Evolutionary conservation across 1,284 basidiomycete species (phyloP).

Genomic region (Microbotryum intermedium): DNA sequence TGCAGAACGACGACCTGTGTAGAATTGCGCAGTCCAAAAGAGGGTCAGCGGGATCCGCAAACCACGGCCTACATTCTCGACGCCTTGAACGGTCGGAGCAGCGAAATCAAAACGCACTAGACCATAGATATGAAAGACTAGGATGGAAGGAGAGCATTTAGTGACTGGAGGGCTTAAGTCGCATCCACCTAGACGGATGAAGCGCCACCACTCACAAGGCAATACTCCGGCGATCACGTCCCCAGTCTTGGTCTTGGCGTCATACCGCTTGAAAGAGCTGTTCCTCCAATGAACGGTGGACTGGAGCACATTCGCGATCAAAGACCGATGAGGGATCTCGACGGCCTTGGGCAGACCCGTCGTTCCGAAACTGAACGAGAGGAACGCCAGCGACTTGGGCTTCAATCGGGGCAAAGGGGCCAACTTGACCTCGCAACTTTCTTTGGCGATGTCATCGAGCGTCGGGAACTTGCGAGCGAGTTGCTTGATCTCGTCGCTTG

Average conservation of each 20-base stretch:
- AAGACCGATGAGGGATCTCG: conserved; percentile 56
- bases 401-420: conserved; percentile 43
- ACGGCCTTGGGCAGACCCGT: conserved; percentile 76
- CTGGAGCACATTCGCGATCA: conserved; percentile 56
- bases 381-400: conserved; percentile 55
- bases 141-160: conserved; percentile 33
- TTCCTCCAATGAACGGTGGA: conserved; percentile 35
- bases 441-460: conserved; percentile 47
- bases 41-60: conserved; percentile 33
- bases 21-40: conserved; percentile 42
- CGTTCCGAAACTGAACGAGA: conserved; percentile 71
- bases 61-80: conserved; percentile 63
- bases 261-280: conserved; percentile 30
- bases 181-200: not conserved
- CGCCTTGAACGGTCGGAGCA: conserved; percentile 46
- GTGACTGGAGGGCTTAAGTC: not conserved
- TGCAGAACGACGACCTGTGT: conserved; percentile 6
- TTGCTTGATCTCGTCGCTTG: not conserved
- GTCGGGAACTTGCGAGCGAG: conserved; percentile 35
- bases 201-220: conserved; percentile 23
- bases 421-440: conserved; percentile 25
- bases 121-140: conserved; percentile 42
- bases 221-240: conserved; percentile 50
- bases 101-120: conserved; percentile 9
- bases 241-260: conserved; percentile 47